Evolutionary conservation across 345 rosid genomes (phyloP), one percentile per base, ranked within the genome.

Genomic region (Corchorus olitorius): DNA sequence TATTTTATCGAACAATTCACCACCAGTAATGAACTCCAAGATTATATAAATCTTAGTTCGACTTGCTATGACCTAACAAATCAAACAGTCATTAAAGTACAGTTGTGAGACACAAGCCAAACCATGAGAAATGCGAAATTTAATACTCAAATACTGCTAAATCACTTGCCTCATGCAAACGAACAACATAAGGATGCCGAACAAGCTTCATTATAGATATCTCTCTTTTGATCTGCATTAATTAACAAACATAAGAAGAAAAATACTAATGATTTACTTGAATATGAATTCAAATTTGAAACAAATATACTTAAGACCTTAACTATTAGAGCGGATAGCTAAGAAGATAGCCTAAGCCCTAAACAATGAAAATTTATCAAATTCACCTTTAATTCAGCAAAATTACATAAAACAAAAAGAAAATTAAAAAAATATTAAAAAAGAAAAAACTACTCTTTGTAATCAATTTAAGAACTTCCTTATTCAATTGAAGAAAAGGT

Each of bases 171-270:
- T 93, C 99, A 17, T 93, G 87, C 65, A 96, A 89, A 69, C 97
- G 97, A 79, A 92, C 99, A 69, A 93, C 97, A 14, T 80, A 82
- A 80, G 99, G 99, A 86, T 96, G 99, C 50, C 99, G 88, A 74
- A 96, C 99, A 79, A 96, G 96, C 87, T 93, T 96, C 99, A 96
- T 96, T 15, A 96, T 93, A 34, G 94, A 93, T 84, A 96, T 96
- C 93, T 96, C 99, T 77, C 92, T 87, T 87, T 96, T 96, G 79
- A 96, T 96, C 99, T 95, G 89, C 77, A 66, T 43, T 69, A 33
- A n/a, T 63, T 54, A 39, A 54, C 16, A 48, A 50, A 59, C 41
- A 61, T 45, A 67, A 22, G 43, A 37, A 78, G 41, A 66, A 60
- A 50, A 17, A 55, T 45, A 69, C 43, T 69, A 39, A 5, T 68